A percentile compares a stretch with the other conserved stretches of the same genome.
phyloP scores from a whole-genome alignment of 2,329 filamentous ascomycete species.

The Bertia moriformis region DNA sequence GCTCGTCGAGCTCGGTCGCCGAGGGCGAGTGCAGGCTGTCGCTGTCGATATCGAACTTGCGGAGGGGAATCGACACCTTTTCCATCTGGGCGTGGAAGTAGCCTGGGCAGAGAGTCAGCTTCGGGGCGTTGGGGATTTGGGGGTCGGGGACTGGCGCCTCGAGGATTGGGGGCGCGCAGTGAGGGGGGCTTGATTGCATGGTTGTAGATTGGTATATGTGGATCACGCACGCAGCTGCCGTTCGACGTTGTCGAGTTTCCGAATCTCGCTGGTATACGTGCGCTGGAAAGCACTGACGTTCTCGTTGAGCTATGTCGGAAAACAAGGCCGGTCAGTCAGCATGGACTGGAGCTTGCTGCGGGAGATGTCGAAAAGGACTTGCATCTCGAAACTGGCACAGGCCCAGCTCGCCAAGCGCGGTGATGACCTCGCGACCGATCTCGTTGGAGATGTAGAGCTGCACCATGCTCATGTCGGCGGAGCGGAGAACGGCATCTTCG shows the following conservation, averaged over 20 bases:
- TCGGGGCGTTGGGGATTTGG: too few species aligned
- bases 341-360: conserved; percentile 6
- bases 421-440: conserved; percentile 94
- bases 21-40: conserved; percentile 76
- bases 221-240: conserved; percentile 71
- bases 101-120: too few species aligned
- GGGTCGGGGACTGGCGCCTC: too few species aligned
- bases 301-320: conserved; percentile 88
- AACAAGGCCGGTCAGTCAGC: conserved; percentile 6
- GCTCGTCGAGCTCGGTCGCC: conserved; percentile 88
- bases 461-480: conserved; percentile 99
- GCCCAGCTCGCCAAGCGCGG: conserved; percentile 86
- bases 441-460: conserved; percentile 99
- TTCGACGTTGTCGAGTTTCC: conserved; percentile 94
- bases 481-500: conserved; percentile 95
- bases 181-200: background rate
- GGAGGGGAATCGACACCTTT: conserved; percentile 71
- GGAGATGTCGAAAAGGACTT: too few species aligned
- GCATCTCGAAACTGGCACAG: conserved; percentile 96
- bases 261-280: conserved; percentile 94
- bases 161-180: too few species aligned
- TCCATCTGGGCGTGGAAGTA: conserved; percentile 96
- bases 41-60: conserved; percentile 80
- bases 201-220: conserved; percentile 2
- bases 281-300: conserved; percentile 89